Base-by-base conservation (phyloP, 495 filamentous ascomycete species). In the Daldinia vernicosa region DNA sequence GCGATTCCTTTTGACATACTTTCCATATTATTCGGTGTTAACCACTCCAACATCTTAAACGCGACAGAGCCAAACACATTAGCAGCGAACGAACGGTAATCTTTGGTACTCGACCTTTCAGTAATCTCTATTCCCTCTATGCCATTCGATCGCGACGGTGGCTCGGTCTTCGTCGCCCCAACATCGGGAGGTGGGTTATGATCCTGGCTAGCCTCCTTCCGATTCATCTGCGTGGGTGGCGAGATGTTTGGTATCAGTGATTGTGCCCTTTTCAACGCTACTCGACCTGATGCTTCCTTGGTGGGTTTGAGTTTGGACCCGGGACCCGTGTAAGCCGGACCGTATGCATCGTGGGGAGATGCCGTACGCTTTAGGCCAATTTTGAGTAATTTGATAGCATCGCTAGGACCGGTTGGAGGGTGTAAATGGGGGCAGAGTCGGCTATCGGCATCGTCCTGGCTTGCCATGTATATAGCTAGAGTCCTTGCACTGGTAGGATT, bases 51-150 rank as follows among this genome's bases (percentile, higher is more conserved):
- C 88, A 95, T 92, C 61, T 89, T 89, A 68, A 93, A 84, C 4
- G 92, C 86, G 45, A 89, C 82, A 3, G 93, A 93, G 67, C 90
- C 90, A 72, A 95, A 94, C 3, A 95, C 81, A 64, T 91, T 91
- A 51, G 93, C 93, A 8, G 91, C 90, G 70, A 96, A 94, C 1
- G 92, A 95, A 66, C 92, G 91, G 19, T 92, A 91, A 74, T 96
- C 93, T 72, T 91, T 93, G 70, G 86, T 84, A 7, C 80, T 78
- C 47, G 88, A 85, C 50, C 80, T 78, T 67, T 85, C 86, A 47
- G 55, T 75, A 33, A 84, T 67, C 19, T 40, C 58, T 67, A 77
- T 33, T 54, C 40, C 61, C 22, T 51, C 54, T 30, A 35, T 73
- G 37, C 33, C 60, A 50, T 47, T 59, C 6, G 30, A 40, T 2